Base-by-base conservation (phyloP, 2,329 filamentous ascomycete genomes). In the Talaromyces amestolkiae region DNA sequence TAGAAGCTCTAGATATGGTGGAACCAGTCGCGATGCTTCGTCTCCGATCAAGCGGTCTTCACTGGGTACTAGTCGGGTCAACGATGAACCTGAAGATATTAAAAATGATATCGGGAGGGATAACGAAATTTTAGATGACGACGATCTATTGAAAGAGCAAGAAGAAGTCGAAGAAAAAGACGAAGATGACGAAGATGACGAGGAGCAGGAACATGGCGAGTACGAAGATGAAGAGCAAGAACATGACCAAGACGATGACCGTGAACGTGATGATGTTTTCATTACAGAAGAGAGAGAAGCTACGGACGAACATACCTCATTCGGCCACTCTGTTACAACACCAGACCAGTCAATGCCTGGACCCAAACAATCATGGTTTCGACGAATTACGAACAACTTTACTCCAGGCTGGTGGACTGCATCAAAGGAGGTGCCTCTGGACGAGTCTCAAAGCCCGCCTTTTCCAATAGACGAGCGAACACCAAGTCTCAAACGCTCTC, bases 301-400 rank as follows among this genome's bases (percentile, higher is more conserved):
- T 37, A 53, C 22, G 22, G 27, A 60, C 22, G 37, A 60, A 22
- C 6, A 43, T 39, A 24, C 43, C 33, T 39, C 39, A 13, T 53
- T 58, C 31, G 37, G 24, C 27, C 51, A 31, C 39, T 64, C 63
- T 43, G 5, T 49, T 47, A 45, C 61, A 15, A 63, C 66, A 35
- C 63, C 66, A 6, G 49, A 58, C 8, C 49, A 47, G 11, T 11
- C 53, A 24, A 49, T 19, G 10, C 47, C 66, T 47, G 39, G 67
- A 70, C 41, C 68, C 62, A 70, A 71, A 61, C 74, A 76, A 67
- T 75, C 77, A 65, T 80, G 76, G 78, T 77, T 78, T 60, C 71
- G 73, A 62, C 74, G 68, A 22, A 47, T 72, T 33, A 69, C 70
- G 4, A 62, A 67, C 51, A 64, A 51, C 45, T 67, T 68, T 24